Evolutionary conservation across 2,329 filamentous ascomycete genomes (phyloP), one percentile per base, ranked within the genome.

Genomic region (Diaporthe caulivora): DNA sequence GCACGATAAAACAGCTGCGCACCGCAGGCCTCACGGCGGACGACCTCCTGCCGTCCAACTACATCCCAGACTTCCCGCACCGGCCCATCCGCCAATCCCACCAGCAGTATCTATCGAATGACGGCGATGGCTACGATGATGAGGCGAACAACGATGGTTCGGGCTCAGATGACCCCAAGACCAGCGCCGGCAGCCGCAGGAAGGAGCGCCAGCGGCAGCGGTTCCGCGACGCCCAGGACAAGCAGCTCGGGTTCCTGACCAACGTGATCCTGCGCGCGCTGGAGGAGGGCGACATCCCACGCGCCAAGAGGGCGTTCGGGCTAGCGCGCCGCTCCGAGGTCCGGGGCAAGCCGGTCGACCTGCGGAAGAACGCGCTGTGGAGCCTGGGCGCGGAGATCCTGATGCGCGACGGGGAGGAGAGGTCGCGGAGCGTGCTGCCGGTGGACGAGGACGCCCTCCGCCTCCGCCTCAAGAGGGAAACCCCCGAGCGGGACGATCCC

Each of bases 311-410:
- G 74, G 93, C 94, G 0, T 96, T 94, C 87, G 92, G 91, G 1
- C 83, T 97, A 76, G 86, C 98, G 42, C 81, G 95, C 60, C 89
- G 89, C 87, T 82, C 83, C 7, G 75, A 77, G 65, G 84, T 92
- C 31, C 76, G 83, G 72, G 91, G 90, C 3, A 81, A 82, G 62
- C 83, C 84, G 9, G 86, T 95, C 26, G 94, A 98, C 80, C 81
- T 96, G 62, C 89, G 95, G 51, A 86, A 86, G 26, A 88, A 92
- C 78, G 89, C 90, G 47, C 88, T 93, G 76, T 98, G 95, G 96
- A 92, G 92, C 18, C 88, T 98, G 57, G 95, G 94, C 0, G 94
- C 94, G 2, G 95, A 98, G 83, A 90, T 98, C 26, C 83, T 98
- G 72, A 91, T 97, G 83, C 89, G 93, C 21, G 84, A 87, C 37